These are phyloP conservation scores for Rutstroemia sp. DNA, from an alignment of 2,329 filamentous ascomycete genomes.

Conservation along the genomic window DNA sequence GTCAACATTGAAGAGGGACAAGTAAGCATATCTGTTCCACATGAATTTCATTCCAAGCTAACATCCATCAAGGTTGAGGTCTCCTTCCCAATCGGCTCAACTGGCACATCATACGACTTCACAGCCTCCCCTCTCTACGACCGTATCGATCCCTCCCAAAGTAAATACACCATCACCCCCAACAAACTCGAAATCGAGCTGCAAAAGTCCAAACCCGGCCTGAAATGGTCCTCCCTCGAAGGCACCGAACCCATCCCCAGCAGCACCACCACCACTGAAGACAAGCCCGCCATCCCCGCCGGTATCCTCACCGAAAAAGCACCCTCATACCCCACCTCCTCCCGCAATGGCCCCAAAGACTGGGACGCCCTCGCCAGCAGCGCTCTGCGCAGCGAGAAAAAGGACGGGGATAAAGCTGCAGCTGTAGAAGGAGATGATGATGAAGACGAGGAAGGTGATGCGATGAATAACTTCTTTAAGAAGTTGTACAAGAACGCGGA, in stretches of 20 bases:
- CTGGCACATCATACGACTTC: conserved; percentile 47
- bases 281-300: conserved; percentile 7
- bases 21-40: conserved; percentile 12
- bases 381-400: conserved; percentile 3
- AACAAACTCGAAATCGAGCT: conserved; percentile 76
- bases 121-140: conserved; percentile 61
- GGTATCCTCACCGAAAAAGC: conserved; percentile 26
- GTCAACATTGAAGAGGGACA: conserved; percentile 34
- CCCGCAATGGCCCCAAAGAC: conserved; percentile 74
- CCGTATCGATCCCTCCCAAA: conserved; percentile 52
- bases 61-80: conserved; percentile 39
- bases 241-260: conserved; percentile 15
- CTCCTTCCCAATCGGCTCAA: conserved; percentile 48
- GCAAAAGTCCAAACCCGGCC: conserved; percentile 54
- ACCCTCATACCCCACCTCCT: conserved; percentile 79
- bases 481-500: conserved; percentile 71
- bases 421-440: conserved; percentile 38
- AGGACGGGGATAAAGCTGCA: conserved; percentile 20
- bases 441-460: conserved; percentile 50
- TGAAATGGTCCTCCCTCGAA: conserved; percentile 26
- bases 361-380: conserved; percentile 70
- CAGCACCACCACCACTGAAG: neutral
- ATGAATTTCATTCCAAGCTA: conserved; percentile 7
- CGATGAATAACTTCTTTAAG: conserved; percentile 83
- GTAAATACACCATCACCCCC: conserved; percentile 57